Evolutionary conservation across 2,329 filamentous ascomycete species (phyloP), one percentile per base, ranked within the genome.

Genomic region (Epicoccum sorghinum): DNA sequence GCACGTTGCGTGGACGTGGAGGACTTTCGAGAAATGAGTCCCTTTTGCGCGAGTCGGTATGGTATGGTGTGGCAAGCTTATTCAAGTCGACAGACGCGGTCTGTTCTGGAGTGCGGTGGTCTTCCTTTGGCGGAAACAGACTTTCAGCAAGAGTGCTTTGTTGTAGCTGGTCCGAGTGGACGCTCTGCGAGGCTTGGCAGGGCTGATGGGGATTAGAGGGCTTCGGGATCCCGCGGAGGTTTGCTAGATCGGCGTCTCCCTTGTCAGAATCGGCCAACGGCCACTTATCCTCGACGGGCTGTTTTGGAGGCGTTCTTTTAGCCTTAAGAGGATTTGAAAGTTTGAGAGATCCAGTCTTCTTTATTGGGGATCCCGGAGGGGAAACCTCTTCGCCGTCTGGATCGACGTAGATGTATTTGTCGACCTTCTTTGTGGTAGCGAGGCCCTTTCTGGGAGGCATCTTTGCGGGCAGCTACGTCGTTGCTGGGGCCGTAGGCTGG

Each of bases 401-500:
- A 14, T 57, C 46, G 30, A 64, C 24, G 13, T 41, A 58, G 7
- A 57, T 47, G 33, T 64, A 59, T 43, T 52, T 62, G 5, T 52
- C 42, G n/a, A 39, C 41, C 53, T 64, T 62, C 60, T 59, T 68
- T 49, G 61, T 58, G 40, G 51, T 60, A 47, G 67, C 67, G 40
- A 58, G 52, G 47, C 68, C 68, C 49, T 59, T 68, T 42, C 55
- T 61, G 38, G 59, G 60, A 59, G 66, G 62, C 57, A 60, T 63
- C n/a, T n/a, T 42, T 36, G 48, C 55, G 41, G 44, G 42, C 52
- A 49, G 39, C 52, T 53, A 55, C 30, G 55, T 54, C 36, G 47
- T 44, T 36, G 59, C 55, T 39, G 32, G 56, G 62, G 56, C 52
- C 62, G 60, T 61, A 58, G 38, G 55, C 36, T 65, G 64, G 64